phyloP scores from a whole-genome alignment of 164 flowering plant species.

The Kingdonia uniflora region DNA sequence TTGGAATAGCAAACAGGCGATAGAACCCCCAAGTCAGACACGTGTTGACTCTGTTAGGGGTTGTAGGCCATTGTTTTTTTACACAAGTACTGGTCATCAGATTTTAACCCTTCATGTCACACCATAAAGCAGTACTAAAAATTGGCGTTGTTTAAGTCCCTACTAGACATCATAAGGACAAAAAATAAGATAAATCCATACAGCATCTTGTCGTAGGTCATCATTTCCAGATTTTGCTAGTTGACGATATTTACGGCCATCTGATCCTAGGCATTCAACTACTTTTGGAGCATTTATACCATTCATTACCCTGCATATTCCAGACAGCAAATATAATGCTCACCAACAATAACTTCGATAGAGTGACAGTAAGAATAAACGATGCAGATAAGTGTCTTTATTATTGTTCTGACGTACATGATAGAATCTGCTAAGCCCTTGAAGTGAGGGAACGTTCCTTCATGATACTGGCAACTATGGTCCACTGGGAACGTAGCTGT shows the following conservation, averaged over 20 bases:
- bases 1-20: too few species aligned
- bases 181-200: slow-evolving; percentile 21
- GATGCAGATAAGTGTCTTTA: background rate
- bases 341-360: background rate
- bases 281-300: slow-evolving; percentile 99
- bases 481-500: slow-evolving; percentile 85
- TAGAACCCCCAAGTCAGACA: too few species aligned
- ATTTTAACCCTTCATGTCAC: background rate
- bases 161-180: background rate
- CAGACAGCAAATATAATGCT: slow-evolving; percentile 4
- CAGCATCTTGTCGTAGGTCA: slow-evolving; percentile 99
- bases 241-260: slow-evolving; percentile 81
- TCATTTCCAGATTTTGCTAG: slow-evolving; percentile 99
- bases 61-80: too few species aligned
- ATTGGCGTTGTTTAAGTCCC: background rate
- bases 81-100: too few species aligned
- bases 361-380: background rate
- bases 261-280: slow-evolving; percentile 89
- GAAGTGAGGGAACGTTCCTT: slow-evolving; percentile 91
- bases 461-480: slow-evolving; percentile 64
- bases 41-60: too few species aligned
- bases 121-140: background rate
- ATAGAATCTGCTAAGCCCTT: slow-evolving; percentile 79
- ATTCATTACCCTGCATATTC: slow-evolving; percentile 78
- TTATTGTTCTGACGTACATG: slow-evolving; percentile 36